phyloP scores from a whole-genome alignment of 2,329 filamentous ascomycete genomes.

The Aspergillus sp. region DNA sequence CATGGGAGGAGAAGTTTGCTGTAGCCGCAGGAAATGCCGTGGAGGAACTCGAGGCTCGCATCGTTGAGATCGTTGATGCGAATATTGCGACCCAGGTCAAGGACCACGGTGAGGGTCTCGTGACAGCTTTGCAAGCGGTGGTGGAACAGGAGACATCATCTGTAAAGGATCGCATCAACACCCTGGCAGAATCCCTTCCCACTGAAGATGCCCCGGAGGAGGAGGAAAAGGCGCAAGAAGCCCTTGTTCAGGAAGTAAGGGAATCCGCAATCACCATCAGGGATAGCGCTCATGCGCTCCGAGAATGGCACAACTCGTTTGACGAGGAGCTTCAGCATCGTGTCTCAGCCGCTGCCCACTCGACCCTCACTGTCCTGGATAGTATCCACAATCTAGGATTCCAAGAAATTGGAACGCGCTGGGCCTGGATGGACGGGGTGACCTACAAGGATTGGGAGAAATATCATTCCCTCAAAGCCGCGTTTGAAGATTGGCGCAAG shows the following conservation, averaged over 20 bases:
- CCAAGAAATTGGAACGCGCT: conserved; percentile 86
- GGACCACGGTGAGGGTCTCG: conserved; percentile 46
- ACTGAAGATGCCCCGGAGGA: conserved; percentile 56
- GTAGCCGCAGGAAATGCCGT: conserved; percentile 80
- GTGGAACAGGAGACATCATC: conserved; percentile 62
- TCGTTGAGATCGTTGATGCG: conserved; percentile 69
- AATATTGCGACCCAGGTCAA: conserved; percentile 66
- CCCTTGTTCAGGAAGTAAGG: conserved; percentile 59
- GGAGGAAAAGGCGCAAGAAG: conserved; percentile 52
- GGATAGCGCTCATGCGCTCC: conserved; percentile 71
- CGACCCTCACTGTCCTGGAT: conserved; percentile 79
- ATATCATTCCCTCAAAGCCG: conserved; percentile 82
- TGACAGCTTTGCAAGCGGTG: conserved; percentile 67
- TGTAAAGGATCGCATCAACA: conserved; percentile 67
- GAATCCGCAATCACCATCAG: conserved; percentile 71
- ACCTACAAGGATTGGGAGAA: conserved; percentile 98
- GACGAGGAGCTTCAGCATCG: conserved; percentile 67
- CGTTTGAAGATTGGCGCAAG: conserved; percentile 79
- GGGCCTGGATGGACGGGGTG: conserved; percentile 93
- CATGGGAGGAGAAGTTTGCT: conserved; percentile 87
- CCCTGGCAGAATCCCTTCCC: conserved; percentile 55
- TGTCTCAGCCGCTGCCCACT: conserved; percentile 71
- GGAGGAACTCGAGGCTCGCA: conserved; percentile 63
- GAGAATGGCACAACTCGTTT: conserved; percentile 72
- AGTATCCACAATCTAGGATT: conserved; percentile 79